phyloP scores from a whole-genome alignment of 2,329 filamentous ascomycete genomes.

The Pseudogymnoascus verrucosus region DNA sequence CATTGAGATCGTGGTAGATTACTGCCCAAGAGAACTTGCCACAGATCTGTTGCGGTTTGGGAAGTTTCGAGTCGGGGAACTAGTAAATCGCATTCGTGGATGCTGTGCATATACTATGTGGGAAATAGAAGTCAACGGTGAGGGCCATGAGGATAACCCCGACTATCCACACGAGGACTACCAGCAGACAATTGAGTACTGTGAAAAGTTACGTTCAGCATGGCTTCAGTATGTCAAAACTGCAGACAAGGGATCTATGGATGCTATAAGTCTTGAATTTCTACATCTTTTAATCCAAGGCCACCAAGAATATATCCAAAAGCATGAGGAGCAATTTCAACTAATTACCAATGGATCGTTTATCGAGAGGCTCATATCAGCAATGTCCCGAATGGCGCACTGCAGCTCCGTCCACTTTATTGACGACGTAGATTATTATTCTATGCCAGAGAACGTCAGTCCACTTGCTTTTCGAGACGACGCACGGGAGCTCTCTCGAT shows the following conservation, averaged over 20 bases:
- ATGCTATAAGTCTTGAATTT: background rate
- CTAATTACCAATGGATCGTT: conserved; percentile 9
- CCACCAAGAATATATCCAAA: background rate
- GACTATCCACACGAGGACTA: background rate
- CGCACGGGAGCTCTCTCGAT: background rate
- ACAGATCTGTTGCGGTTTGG: conserved; percentile 1
- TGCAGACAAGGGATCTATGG: background rate
- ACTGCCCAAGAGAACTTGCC: conserved; percentile 1
- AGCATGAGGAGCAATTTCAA: background rate
- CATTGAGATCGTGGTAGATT: conserved; percentile 6
- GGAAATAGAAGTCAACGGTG: background rate
- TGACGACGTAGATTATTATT: background rate
- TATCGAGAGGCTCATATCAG: background rate
- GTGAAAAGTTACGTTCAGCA: background rate
- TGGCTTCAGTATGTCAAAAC: background rate
- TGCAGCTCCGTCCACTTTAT: background rate
- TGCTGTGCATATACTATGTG: background rate
- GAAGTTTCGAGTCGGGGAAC: background rate
- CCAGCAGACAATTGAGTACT: background rate
- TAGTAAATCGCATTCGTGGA: background rate
- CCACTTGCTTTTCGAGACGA: background rate
- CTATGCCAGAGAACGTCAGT: background rate
- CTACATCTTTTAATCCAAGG: background rate
- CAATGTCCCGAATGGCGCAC: conserved; percentile 2
- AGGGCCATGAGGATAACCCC: background rate